These are phyloP conservation scores for Leishmania tropica DNA, from an alignment of 208 protist genomes.

Conservation along the genomic window DNA sequence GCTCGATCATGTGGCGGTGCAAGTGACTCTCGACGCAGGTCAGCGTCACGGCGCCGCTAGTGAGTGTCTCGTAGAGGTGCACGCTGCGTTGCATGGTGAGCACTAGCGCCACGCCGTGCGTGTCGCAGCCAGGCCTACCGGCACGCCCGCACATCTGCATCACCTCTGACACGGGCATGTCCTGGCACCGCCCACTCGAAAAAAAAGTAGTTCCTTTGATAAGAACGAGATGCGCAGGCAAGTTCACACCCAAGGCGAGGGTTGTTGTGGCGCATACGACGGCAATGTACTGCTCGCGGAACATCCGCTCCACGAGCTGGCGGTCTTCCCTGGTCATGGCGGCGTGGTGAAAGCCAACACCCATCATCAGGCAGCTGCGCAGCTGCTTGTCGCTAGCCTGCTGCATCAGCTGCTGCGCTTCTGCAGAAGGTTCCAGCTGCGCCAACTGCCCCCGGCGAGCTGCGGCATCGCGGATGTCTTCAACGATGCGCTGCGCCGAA, in stretches of 20 bases:
- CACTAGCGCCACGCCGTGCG: conserved; percentile 84
- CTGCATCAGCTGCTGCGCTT: conserved; percentile 31
- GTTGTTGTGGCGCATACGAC: conserved; percentile 94
- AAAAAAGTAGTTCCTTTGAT: conserved; percentile 99
- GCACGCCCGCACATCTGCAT: conserved; percentile 98
- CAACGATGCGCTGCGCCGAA: conserved; percentile 64
- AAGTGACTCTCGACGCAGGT: conserved; percentile 76
- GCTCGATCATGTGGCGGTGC: conserved; percentile 89
- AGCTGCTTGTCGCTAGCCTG: conserved; percentile 77
- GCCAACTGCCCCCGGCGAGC: conserved; percentile 30
- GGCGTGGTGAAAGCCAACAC: conserved; percentile 90
- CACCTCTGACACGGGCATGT: conserved; percentile 97
- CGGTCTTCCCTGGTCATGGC: conserved; percentile 79
- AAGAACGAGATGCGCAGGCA: conserved; percentile 93
- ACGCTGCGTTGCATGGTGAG: conserved; percentile 79
- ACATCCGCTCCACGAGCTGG: conserved; percentile 85
- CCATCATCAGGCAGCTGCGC: conserved; percentile 53
- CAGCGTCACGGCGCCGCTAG: conserved; percentile 32
- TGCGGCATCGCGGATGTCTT: conserved; percentile 54
- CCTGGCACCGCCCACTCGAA: conserved; percentile 91
- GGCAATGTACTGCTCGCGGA: conserved; percentile 78
- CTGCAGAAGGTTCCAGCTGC: conserved; percentile 44
- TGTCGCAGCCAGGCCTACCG: conserved; percentile 88
- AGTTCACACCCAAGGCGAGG: conserved; percentile 93
- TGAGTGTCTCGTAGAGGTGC: conserved; percentile 63